Evolutionary conservation across 805 yeast species (phyloP).

Genomic region (Kurtzmaniella cleridarum): DNA sequence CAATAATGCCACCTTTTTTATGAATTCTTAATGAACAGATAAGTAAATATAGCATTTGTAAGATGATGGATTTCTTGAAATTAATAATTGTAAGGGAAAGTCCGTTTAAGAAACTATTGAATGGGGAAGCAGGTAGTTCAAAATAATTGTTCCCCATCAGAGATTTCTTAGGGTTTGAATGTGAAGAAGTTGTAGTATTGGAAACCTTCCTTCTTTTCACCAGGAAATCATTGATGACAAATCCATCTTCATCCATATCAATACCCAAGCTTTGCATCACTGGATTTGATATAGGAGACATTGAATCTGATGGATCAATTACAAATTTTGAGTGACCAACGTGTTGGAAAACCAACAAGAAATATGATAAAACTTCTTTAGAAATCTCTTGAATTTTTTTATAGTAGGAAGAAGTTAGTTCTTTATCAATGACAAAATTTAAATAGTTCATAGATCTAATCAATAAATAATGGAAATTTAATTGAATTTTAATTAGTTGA

Average conservation of each 20-base stretch:
- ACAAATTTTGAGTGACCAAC: slow-evolving; percentile 16
- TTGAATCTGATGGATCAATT: not conserved
- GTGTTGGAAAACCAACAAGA: slow-evolving; percentile 32
- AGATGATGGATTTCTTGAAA: slow-evolving; percentile 35
- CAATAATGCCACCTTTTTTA: slow-evolving; percentile 18
- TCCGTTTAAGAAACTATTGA: slow-evolving; percentile 37
- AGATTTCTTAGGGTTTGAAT: not conserved
- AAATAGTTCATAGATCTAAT: slow-evolving; percentile 39
- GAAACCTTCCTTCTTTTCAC: slow-evolving; percentile 26
- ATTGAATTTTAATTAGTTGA: slow-evolving; percentile 37
- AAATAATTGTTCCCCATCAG: not conserved
- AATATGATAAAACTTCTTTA: slow-evolving; percentile 33
- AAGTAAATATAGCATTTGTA: slow-evolving; percentile 38
- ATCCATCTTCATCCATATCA: slow-evolving; percentile 42
- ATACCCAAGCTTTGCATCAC: slow-evolving; percentile 34
- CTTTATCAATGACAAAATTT: slow-evolving; percentile 39
- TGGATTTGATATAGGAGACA: slow-evolving; percentile 2
- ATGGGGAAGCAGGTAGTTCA: slow-evolving; percentile 33
- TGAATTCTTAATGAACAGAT: slow-evolving; percentile 34
- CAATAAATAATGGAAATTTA: slow-evolving; percentile 38
- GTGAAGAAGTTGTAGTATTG: slow-evolving; percentile 2
- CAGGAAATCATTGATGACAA: slow-evolving; percentile 39
- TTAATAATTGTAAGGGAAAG: slow-evolving; percentile 39
- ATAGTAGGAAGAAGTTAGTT: slow-evolving; percentile 29
- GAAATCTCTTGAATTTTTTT: slow-evolving; percentile 32